Evolutionary conservation across 2,329 filamentous ascomycete genomes (phyloP).

Genomic region (Ascochyta lentis): DNA sequence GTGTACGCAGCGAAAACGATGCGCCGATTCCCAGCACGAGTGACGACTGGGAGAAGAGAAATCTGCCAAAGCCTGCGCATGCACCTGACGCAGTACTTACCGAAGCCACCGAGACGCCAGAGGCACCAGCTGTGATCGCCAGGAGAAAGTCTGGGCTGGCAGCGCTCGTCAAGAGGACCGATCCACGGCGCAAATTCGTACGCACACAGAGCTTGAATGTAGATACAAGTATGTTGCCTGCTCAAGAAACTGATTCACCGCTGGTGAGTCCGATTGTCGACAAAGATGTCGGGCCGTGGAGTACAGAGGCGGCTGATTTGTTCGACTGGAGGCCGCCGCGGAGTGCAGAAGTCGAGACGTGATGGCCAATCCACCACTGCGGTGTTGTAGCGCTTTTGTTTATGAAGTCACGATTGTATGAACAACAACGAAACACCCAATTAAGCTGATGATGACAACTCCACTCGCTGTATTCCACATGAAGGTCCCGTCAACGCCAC

Average conservation of each 20-base stretch:
- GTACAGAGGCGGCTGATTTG: conserved; percentile 70
- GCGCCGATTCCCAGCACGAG: conserved; percentile 39
- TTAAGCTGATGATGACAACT: no score
- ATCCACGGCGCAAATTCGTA: conserved; percentile 39
- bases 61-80: conserved; percentile 22
- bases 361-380: not conserved
- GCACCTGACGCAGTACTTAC: not conserved
- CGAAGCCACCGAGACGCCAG: not conserved
- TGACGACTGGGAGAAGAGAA: conserved; percentile 39
- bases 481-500: no score
- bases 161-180: conserved; percentile 40
- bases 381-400: no score
- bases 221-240: conserved; percentile 23
- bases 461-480: no score
- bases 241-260: conserved; percentile 23
- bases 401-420: no score
- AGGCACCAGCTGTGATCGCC: not conserved
- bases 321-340: conserved; percentile 65
- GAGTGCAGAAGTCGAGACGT: not conserved
- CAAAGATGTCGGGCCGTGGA: conserved; percentile 70
- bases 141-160: conserved; percentile 30
- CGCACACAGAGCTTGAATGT: conserved; percentile 39
- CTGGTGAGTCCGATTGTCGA: conserved; percentile 52
- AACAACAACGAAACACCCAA: no score
- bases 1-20: conserved; percentile 43